These are phyloP conservation scores for Erodium texanum DNA, from an alignment of 441 rosid species.

Conservation along the genomic window DNA sequence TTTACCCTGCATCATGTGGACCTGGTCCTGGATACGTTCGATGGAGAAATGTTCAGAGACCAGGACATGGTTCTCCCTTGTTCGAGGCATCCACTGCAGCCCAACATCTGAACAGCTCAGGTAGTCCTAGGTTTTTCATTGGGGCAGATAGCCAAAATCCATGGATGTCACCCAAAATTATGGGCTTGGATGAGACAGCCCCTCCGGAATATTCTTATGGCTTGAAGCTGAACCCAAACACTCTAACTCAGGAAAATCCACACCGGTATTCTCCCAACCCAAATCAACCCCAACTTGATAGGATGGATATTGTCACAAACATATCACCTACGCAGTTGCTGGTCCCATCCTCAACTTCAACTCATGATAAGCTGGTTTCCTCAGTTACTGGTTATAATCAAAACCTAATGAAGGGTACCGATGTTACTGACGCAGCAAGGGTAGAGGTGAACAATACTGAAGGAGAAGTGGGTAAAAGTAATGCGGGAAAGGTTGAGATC, in stretches of 20 bases:
- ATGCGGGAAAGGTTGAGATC: conserved; percentile 23
- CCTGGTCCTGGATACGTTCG: conserved; percentile 39
- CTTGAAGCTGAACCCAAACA: conserved; percentile 26
- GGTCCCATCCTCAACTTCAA: conserved; percentile 32
- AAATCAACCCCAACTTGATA: conserved; percentile 26
- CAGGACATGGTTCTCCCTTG: conserved; percentile 41
- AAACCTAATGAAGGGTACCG: conserved; percentile 25
- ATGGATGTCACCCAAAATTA: conserved; percentile 38
- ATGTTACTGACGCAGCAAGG: conserved; percentile 24
- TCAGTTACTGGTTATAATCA: conserved; percentile 19
- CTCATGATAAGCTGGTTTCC: conserved; percentile 22
- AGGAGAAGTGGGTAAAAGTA: conserved; percentile 32
- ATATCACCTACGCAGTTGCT: conserved; percentile 20
- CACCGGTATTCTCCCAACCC: conserved; percentile 29
- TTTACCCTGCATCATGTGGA: conserved; percentile 43
- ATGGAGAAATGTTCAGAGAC: conserved; percentile 61
- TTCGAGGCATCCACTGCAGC: conserved; percentile 38
- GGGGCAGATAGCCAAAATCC: conserved; percentile 48
- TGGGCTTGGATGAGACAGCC: conserved; percentile 46
- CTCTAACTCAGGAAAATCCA: conserved; percentile 31
- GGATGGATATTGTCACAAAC: conserved; percentile 21
- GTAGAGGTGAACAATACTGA: conserved; percentile 28
- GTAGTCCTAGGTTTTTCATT: conserved; percentile 32
- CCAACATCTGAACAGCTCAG: conserved; percentile 44
- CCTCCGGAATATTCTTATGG: conserved; percentile 37